Evolutionary conservation across 306 rosid species (phyloP).

Genomic region (Dicorynia guianensis): DNA sequence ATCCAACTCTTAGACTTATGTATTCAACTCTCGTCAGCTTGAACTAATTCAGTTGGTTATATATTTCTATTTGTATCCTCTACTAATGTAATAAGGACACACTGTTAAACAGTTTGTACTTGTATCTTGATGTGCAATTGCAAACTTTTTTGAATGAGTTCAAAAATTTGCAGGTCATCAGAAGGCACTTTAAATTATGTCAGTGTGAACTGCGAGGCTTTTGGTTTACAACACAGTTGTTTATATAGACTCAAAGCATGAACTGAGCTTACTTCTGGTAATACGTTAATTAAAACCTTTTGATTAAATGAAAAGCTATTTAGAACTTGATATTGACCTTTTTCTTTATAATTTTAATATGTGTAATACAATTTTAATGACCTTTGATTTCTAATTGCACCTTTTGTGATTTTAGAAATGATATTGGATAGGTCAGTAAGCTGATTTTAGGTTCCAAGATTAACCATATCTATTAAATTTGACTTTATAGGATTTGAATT

Average conservation of each 20-base stretch:
- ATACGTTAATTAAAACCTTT: constrained; percentile 1
- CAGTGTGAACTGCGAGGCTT: constrained; percentile 51
- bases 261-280: constrained; percentile 76
- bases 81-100: constrained; percentile 7
- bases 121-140: constrained; percentile 24
- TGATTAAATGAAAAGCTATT: not conserved
- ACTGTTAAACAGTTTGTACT: constrained; percentile 11
- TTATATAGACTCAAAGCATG: constrained; percentile 73
- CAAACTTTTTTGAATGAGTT: constrained; percentile 39
- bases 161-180: constrained; percentile 72
- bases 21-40: constrained; percentile 85
- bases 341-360: constrained; percentile 27
- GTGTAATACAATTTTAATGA: constrained; percentile 24
- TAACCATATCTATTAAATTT: not conserved
- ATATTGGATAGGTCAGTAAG: not conserved
- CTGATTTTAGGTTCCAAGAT: not conserved
- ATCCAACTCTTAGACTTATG: constrained; percentile 77
- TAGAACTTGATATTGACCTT: constrained; percentile 26
- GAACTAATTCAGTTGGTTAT: constrained; percentile 83
- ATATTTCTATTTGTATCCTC: constrained; percentile 25
- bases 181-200: constrained; percentile 67
- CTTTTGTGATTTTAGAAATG: constrained; percentile 1
- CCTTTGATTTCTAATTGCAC: constrained; percentile 22
- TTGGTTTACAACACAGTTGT: constrained; percentile 64
- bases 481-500: not conserved